Percentiles rank a stretch among this genome's conserved stretches.
These are phyloP conservation scores for Orychophragmus violaceus DNA, from an alignment of 345 rosid species.

Conservation along the genomic window DNA sequence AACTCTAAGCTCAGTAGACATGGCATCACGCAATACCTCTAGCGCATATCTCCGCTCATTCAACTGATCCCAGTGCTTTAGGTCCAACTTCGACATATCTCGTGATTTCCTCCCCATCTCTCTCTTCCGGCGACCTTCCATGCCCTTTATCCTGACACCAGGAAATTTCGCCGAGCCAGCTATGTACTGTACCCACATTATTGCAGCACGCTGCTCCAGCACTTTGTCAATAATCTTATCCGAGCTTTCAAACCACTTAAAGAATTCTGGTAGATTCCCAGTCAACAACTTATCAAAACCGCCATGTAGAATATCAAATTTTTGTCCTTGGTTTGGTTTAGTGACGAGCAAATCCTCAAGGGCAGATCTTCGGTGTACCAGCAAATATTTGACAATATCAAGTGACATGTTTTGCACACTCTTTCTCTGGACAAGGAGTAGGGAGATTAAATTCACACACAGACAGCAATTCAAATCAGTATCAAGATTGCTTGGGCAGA, in stretches of 20 bases:
- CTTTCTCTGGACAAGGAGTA: slow-evolving; percentile 71
- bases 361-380: slow-evolving; percentile 84
- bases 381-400: slow-evolving; percentile 71
- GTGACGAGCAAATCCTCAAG: slow-evolving; percentile 87
- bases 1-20: slow-evolving; percentile 98
- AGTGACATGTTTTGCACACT: slow-evolving; percentile 80
- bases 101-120: slow-evolving; percentile 90
- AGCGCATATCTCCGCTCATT: slow-evolving; percentile 92
- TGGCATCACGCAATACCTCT: slow-evolving; percentile 85
- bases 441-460: slow-evolving; percentile 78
- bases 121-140: slow-evolving; percentile 89
- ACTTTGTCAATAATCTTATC: slow-evolving; percentile 73
- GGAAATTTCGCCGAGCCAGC: slow-evolving; percentile 93
- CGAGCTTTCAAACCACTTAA: slow-evolving; percentile 81
- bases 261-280: slow-evolving; percentile 62
- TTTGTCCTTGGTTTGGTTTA: slow-evolving; percentile 80
- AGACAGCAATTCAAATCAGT: slow-evolving; percentile 90
- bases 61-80: slow-evolving; percentile 90
- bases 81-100: slow-evolving; percentile 68
- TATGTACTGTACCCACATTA: slow-evolving; percentile 93
- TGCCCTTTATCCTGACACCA: slow-evolving; percentile 84
- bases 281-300: slow-evolving; percentile 93
- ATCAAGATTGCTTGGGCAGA: slow-evolving; percentile 95
- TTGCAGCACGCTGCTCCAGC: slow-evolving; percentile 91
- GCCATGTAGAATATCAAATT: slow-evolving; percentile 79